These are phyloP conservation scores for Peronosclerospora sorghi DNA, from an alignment of 352 stramenopile genomes.

Conservation along the genomic window DNA sequence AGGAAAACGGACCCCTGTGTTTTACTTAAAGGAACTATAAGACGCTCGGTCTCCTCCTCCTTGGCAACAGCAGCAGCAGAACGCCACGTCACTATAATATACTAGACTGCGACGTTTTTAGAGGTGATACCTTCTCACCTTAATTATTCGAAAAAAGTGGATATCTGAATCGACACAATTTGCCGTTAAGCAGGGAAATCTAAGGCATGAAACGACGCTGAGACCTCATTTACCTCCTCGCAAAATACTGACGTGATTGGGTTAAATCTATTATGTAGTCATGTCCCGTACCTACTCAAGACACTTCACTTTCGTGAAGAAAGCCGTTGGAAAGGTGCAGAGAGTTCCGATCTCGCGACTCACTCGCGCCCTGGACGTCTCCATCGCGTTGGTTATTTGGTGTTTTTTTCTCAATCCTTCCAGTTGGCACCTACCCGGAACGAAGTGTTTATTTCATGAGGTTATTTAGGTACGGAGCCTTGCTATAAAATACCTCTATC, in stretches of 20 bases:
- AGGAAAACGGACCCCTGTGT: too few species aligned
- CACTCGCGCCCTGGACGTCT: conserved; percentile 8
- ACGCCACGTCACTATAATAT: too few species aligned
- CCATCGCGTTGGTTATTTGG: conserved; percentile 1
- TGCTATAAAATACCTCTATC: too few species aligned
- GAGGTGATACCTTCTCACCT: too few species aligned
- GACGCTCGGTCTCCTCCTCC: too few species aligned
- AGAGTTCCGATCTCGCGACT: conserved; percentile 14
- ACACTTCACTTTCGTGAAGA: conserved; percentile 21
- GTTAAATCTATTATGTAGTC: conserved; percentile 1
- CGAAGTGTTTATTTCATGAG: too few species aligned
- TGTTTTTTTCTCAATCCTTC: neutral
- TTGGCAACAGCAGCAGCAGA: too few species aligned
- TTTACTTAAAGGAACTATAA: too few species aligned
- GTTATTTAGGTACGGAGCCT: too few species aligned
- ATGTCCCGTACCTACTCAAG: conserved; percentile 8
- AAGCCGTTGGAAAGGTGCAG: conserved; percentile 30
- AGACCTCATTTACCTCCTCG: neutral
- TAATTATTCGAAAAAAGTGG: too few species aligned
- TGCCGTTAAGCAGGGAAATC: too few species aligned
- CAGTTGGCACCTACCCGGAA: neutral
- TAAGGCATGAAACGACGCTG: conserved; percentile 1
- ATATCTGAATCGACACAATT: too few species aligned
- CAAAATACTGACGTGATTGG: conserved; percentile 3
- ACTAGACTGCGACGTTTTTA: neutral